phyloP scores from a whole-genome alignment of 805 yeast genomes.

The Cyberlindnera americana region DNA sequence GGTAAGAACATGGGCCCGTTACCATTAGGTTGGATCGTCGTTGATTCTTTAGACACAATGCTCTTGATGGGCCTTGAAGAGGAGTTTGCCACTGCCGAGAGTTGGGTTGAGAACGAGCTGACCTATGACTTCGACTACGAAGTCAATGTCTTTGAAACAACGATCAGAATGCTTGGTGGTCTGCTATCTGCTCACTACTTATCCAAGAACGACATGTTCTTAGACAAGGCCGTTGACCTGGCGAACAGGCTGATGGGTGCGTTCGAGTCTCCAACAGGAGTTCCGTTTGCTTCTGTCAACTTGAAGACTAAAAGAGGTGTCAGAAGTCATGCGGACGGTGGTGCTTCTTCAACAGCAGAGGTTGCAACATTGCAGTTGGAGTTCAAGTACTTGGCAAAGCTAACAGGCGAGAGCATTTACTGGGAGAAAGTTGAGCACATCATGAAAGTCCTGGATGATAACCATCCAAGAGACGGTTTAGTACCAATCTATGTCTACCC shows the following conservation, averaged over 20 bases:
- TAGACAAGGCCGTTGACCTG: slow-evolving; percentile 74
- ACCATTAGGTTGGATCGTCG: slow-evolving; percentile 92
- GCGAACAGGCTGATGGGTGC: slow-evolving; percentile 73
- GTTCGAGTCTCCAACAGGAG: slow-evolving; percentile 59
- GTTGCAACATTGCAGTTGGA: slow-evolving; percentile 85
- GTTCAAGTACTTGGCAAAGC: slow-evolving; percentile 71
- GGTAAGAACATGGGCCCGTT: slow-evolving; percentile 73
- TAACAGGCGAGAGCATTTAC: slow-evolving; percentile 75
- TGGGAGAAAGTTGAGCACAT: slow-evolving; percentile 79
- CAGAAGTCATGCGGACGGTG: slow-evolving; percentile 59
- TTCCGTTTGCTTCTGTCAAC: slow-evolving; percentile 80
- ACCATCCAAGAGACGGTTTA: slow-evolving; percentile 66
- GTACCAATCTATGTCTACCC: slow-evolving; percentile 82
- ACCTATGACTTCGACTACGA: slow-evolving; percentile 67
- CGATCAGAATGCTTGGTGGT: slow-evolving; percentile 92
- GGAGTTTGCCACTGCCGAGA: slow-evolving; percentile 58
- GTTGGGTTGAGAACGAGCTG: slow-evolving; percentile 72
- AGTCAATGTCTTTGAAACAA: slow-evolving; percentile 89
- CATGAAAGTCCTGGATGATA: slow-evolving; percentile 64
- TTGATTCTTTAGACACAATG: slow-evolving; percentile 82
- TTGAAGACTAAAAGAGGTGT: slow-evolving; percentile 59
- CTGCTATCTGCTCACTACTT: slow-evolving; percentile 77
- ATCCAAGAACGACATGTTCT: slow-evolving; percentile 62
- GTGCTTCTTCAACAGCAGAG: slow-evolving; percentile 88
- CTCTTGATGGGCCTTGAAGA: slow-evolving; percentile 61